Percentiles rank a stretch among this genome's conserved stretches.
These are phyloP conservation scores for Pichia kudriavzevii DNA, from an alignment of 1,139 yeast genomes.

Conservation along the genomic window DNA sequence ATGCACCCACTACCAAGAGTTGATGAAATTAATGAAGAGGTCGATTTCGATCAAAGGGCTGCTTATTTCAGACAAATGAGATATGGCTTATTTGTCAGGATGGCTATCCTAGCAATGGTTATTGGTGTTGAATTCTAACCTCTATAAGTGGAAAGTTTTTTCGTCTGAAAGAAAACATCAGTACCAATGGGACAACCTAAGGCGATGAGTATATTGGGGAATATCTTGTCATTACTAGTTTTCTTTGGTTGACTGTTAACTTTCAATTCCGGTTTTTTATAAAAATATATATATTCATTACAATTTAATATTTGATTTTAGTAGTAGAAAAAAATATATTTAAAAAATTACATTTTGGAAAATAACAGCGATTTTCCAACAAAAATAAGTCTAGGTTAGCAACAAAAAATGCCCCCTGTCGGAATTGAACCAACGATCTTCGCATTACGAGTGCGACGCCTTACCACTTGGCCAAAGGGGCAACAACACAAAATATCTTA, in stretches of 20 bases:
- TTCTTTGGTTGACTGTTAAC: not conserved
- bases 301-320: not conserved
- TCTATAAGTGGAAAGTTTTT: not conserved
- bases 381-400: not conserved
- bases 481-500: conserved; percentile 24
- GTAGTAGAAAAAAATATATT: not conserved
- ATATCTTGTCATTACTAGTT: conserved; percentile 5
- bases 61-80: conserved; percentile 99
- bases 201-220: conserved; percentile 18
- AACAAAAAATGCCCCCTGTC: conserved; percentile 62
- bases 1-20: conserved; percentile 99
- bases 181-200: not conserved
- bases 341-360: not conserved
- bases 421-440: conserved; percentile 94
- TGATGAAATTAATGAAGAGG: conserved; percentile 94
- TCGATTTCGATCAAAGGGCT: conserved; percentile 98
- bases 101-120: conserved; percentile 98
- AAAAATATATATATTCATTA: not conserved
- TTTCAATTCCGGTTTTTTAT: not conserved
- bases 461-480: conserved; percentile 92
- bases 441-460: conserved; percentile 96
- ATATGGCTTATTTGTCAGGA: conserved; percentile 94
- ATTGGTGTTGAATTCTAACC: conserved; percentile 52
- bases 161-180: not conserved
- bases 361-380: not conserved